Evolutionary conservation across 1,284 basidiomycete species (phyloP), one percentile per base, ranked within the genome.

Genomic region (Irpex sp.): DNA sequence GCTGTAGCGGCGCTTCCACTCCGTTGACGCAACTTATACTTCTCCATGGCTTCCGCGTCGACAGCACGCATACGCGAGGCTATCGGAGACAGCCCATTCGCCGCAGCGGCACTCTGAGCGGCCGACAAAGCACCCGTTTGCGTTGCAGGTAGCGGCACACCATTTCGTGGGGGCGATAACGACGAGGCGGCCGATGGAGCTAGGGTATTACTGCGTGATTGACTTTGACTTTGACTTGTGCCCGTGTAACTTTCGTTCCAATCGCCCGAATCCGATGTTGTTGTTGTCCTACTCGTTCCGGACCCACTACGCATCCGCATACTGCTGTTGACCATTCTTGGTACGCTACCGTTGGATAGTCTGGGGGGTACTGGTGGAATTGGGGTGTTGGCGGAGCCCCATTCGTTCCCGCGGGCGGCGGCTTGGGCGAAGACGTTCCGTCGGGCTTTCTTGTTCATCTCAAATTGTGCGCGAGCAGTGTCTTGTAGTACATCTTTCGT

Each of bases 11-110:
- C 84, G 70, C 91, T 92, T 59, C 89, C 90, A 72, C 90, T 92
- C 60, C 90, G 82, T 77, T 89, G 90, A 60, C 91, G 84, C 65
- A 83, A 79, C 72, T 91, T 81, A 71, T 93, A 93, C 70, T 92
- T 90, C 71, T 92, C 90, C 79, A 90, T 92, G 31, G 91, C 92
- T 72, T 89, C 89, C 31, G 90, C 90, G 71, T 93, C 92, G 62
- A 86, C 81, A 75, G 92, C 88, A 67, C 87, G 83, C 79, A 93
- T 88, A 35, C 90, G 87, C 65, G 79, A 88, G 17, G 87, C 89
- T 62, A 93, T 83, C 1, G 89, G 89, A 7, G 92, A 89, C 63
- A 91, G 71, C 36, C 83, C 81, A 55, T 82, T 80, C 8, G 78
- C 76, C 51, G 81, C 72, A 56, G 39, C 39, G 9, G 31, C 31